Percentiles rank a stretch among this genome's conserved stretches.
Conservation (phyloP, 2,329 filamentous ascomycete species). For the Hypoxylon rubiginosum region DNA sequence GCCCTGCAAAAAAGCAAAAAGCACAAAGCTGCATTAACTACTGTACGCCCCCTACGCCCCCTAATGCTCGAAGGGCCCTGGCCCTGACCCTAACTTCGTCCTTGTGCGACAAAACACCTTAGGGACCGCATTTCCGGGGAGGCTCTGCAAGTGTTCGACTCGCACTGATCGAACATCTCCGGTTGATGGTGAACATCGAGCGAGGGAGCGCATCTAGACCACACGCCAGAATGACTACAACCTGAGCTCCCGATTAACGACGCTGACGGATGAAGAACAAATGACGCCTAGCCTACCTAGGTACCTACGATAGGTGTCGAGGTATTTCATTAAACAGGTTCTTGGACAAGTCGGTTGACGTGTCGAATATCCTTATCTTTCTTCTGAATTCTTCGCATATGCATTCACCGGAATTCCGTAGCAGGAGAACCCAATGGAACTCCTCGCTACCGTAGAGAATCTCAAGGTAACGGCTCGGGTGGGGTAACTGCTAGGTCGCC, state of each 20-base stretch:
- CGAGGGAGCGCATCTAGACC: not conserved
- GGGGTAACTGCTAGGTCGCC: not conserved
- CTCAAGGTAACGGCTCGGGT: not conserved
- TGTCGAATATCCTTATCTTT: too few relatives aligned
- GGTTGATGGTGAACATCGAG: not conserved
- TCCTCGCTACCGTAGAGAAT: not conserved
- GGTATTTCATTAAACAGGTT: not conserved
- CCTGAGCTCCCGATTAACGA: not conserved
- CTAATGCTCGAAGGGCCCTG: not conserved
- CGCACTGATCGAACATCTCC: not conserved
- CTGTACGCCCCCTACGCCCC: not conserved
- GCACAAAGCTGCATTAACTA: not conserved
- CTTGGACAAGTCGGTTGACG: too few relatives aligned
- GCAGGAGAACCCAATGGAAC: not conserved
- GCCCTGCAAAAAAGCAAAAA: too few relatives aligned
- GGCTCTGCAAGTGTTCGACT: slow-evolving; percentile 5
- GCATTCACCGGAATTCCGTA: not conserved
- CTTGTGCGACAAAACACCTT: not conserved
- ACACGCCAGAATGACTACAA: not conserved
- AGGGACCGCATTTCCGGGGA: not conserved
- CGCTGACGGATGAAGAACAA: not conserved
- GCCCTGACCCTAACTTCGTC: not conserved
- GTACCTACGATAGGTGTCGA: not conserved
- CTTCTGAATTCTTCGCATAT: not conserved
- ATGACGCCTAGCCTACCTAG: not conserved